These are phyloP conservation scores for Sarcodon aspratus DNA, from an alignment of 768 basidiomycete genomes.

Conservation along the genomic window DNA sequence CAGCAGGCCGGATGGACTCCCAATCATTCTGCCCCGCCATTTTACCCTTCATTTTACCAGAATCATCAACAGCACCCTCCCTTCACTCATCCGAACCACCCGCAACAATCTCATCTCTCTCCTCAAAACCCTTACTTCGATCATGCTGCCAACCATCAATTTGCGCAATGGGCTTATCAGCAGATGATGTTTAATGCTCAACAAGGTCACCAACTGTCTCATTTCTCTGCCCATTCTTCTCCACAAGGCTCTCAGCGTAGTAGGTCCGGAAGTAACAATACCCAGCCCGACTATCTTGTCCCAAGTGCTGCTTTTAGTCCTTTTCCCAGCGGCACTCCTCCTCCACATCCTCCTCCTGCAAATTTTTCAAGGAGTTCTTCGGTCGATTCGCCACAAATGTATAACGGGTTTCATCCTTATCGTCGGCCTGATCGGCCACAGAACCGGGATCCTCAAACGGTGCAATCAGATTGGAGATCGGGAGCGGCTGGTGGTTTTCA, in stretches of 20 bases:
- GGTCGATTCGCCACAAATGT: slow-evolving; percentile 20
- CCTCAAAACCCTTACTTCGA: slow-evolving; percentile 58
- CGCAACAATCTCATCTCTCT: slow-evolving; percentile 26
- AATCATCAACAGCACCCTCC: slow-evolving; percentile 47
- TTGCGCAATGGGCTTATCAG: slow-evolving; percentile 84
- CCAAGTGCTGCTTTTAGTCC: slow-evolving; percentile 51
- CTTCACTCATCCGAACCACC: slow-evolving; percentile 28
- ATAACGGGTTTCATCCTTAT: slow-evolving; percentile 71
- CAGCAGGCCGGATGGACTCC: slow-evolving; percentile 66
- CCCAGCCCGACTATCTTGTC: slow-evolving; percentile 44
- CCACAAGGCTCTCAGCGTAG: slow-evolving; percentile 22
- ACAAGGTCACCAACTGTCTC: slow-evolving; percentile 34
- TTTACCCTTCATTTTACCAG: slow-evolving; percentile 73
- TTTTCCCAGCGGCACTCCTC: slow-evolving; percentile 54
- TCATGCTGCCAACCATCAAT: slow-evolving; percentile 58
- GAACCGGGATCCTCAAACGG: slow-evolving; percentile 13
- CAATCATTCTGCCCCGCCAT: slow-evolving; percentile 53
- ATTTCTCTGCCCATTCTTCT: slow-evolving; percentile 16
- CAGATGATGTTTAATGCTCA: slow-evolving; percentile 81
- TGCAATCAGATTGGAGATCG: slow-evolving; percentile 35
- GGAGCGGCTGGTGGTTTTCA: slow-evolving; percentile 34
- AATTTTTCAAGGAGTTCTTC: slow-evolving; percentile 14
- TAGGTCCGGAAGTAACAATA: slow-evolving; percentile 24
- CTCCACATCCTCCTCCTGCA: slow-evolving; percentile 40
- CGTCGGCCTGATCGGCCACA: slow-evolving; percentile 45